Percentiles rank a stretch among this genome's conserved stretches.
Conservation (phyloP, 805 yeast species). For the Ogataea allantospora region DNA sequence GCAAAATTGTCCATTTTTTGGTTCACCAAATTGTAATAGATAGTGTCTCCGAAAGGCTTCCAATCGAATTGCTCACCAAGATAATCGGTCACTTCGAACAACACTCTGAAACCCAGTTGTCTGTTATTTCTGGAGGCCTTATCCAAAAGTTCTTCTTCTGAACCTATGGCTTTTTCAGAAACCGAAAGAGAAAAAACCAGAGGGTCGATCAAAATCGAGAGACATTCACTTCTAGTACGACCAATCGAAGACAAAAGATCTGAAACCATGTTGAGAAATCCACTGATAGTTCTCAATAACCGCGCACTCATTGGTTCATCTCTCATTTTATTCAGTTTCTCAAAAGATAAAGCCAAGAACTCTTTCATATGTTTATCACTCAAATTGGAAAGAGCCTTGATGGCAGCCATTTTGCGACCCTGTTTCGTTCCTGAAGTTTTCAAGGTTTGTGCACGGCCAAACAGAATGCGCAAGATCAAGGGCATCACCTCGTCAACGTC, state of each 20-base stretch:
- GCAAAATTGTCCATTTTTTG: slow-evolving; percentile 72
- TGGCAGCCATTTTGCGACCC: slow-evolving; percentile 69
- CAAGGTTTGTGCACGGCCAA: slow-evolving; percentile 79
- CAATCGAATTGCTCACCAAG: slow-evolving; percentile 56
- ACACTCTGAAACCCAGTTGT: slow-evolving; percentile 63
- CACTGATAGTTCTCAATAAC: slow-evolving; percentile 51
- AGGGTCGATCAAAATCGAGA: slow-evolving; percentile 54
- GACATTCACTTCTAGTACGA: slow-evolving; percentile 45
- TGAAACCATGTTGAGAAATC: slow-evolving; percentile 60
- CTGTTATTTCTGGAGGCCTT: slow-evolving; percentile 60
- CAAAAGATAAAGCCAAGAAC: slow-evolving; percentile 64
- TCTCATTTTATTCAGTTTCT: slow-evolving; percentile 41
- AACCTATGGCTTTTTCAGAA: slow-evolving; percentile 45
- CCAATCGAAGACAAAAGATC: slow-evolving; percentile 63
- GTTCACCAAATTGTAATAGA: slow-evolving; percentile 52
- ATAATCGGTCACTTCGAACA: slow-evolving; percentile 53
- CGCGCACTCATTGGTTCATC: slow-evolving; percentile 29
- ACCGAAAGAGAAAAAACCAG: slow-evolving; percentile 52
- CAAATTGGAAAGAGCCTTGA: slow-evolving; percentile 60
- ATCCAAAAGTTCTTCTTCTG: slow-evolving; percentile 25
- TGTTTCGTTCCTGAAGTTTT: slow-evolving; percentile 66
- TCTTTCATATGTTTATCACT: slow-evolving; percentile 48
- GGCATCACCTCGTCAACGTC: slow-evolving; percentile 69
- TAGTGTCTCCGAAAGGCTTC: slow-evolving; percentile 47
- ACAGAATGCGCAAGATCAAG: slow-evolving; percentile 69